A percentile compares a stretch with the other conserved stretches of the same genome.
These are phyloP conservation scores for Phytomonas sp. DNA, from an alignment of 208 protist species.

Conservation along the genomic window DNA sequence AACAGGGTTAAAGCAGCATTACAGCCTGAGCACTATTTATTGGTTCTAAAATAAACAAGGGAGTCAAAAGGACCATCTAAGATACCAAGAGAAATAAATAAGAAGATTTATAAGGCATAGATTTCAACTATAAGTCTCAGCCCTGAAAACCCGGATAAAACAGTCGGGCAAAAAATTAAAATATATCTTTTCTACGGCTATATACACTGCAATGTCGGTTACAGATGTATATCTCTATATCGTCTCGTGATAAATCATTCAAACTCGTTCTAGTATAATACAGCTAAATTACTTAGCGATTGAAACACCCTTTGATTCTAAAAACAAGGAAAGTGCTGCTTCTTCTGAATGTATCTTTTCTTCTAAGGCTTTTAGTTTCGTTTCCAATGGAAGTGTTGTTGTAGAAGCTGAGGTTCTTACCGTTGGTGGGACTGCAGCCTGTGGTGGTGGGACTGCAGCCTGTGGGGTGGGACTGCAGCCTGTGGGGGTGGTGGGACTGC, in stretches of 20 bases:
- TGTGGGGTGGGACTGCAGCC: background rate
- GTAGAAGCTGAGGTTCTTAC: background rate
- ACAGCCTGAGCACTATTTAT: background rate
- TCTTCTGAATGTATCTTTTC: background rate
- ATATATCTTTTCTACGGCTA: background rate
- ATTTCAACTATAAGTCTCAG: background rate
- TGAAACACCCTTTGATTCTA: background rate
- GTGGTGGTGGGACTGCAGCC: constrained; percentile 3
- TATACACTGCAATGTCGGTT: background rate
- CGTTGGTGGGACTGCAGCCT: background rate
- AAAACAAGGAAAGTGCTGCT: background rate
- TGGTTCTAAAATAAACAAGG: background rate
- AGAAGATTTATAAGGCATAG: background rate
- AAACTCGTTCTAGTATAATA: background rate
- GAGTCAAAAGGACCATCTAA: background rate
- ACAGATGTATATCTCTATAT: background rate
- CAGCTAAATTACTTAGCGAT: background rate
- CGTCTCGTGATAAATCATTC: background rate
- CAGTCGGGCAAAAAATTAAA: background rate
- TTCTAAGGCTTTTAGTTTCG: background rate
- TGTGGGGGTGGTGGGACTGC: background rate
- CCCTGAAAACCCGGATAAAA: background rate
- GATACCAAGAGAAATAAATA: background rate
- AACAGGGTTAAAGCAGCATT: background rate
- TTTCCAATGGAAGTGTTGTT: background rate